Evolutionary conservation across 2,329 filamentous ascomycete genomes (phyloP), one percentile per base, ranked within the genome.

Genomic region (Ciborinia camelliae): DNA sequence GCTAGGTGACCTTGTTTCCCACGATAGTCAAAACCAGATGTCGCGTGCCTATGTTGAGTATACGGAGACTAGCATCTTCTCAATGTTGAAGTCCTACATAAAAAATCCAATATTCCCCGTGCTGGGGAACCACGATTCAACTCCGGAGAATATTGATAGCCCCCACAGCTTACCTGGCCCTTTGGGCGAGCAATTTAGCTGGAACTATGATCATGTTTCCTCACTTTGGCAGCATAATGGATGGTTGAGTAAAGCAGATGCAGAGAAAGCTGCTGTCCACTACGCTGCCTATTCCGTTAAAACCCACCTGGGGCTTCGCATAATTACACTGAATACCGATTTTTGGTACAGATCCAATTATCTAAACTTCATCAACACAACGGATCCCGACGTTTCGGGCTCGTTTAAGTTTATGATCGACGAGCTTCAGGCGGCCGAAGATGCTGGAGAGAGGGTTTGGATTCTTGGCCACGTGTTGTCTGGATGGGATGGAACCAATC

Each of bases 171-270:
- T 86, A 10, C 82, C 82, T 10, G 82, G 81, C 0, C 76, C 77
- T 0, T 75, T 86, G 1, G 82, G 83, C 1, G 73, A 81, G 66
- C 84, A 86, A 68, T 80, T 82, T 68, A 83, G 80, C 61, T 86
- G 84, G 84, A 84, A 85, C 68, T 85, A 82, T 68, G 77, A 84
- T 32, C 82, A 85, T 68, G 76, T 86, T 20, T 77, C 83, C n/a
- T 75, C 74, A 15, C 75, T 86, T 0, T 86, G 84, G 84, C 76
- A 81, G 68, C 79, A 85, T 64, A 81, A 84, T 65, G 81, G 81
- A 23, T 86, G 83, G 83, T 79, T 86, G 58, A 77, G 79, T 65
- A 71, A 73, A 14, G 69, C 75, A 18, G 77, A 78, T 5, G 81
- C 80, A 0, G 72, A 76, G 3, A 71, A 83, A 70, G 83, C 83